Conservation (phyloP, 768 basidiomycete species). For the Russula dissimulans region DNA sequence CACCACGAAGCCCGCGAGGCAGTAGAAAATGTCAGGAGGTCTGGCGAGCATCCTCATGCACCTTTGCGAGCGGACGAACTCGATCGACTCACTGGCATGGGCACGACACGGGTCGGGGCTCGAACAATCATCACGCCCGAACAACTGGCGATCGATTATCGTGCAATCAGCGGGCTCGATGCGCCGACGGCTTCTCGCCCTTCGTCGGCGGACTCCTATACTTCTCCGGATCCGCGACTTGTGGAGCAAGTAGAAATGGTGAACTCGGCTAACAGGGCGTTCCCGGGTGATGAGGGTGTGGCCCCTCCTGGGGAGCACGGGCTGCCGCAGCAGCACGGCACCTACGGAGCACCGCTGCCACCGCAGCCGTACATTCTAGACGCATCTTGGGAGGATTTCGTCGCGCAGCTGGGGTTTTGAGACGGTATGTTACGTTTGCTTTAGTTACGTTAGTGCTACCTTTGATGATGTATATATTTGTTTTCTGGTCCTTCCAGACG, state of each 20-base stretch:
- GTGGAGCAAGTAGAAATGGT: constrained; percentile 17
- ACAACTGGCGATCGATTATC: constrained; percentile 11
- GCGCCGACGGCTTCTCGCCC: constrained; percentile 22
- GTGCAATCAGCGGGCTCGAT: constrained; percentile 9
- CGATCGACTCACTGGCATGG: constrained; percentile 28
- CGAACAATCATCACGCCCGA: not conserved
- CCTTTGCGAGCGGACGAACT: constrained; percentile 22
- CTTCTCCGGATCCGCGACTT: constrained; percentile 19
- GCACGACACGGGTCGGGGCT: constrained; percentile 1
- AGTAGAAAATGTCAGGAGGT: constrained; percentile 19
- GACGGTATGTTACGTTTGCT: not conserved
- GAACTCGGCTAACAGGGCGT: constrained; percentile 7
- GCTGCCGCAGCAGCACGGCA: not conserved
- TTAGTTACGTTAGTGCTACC: not conserved
- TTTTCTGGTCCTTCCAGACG: too few relatives aligned
- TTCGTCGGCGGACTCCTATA: constrained; percentile 26
- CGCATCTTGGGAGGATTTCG: constrained; percentile 57
- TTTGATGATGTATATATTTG: not conserved
- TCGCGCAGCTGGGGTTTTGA: constrained; percentile 55
- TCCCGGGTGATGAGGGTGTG: constrained; percentile 12
- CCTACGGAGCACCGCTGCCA: not conserved
- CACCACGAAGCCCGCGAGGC: constrained; percentile 27
- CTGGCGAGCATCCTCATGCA: constrained; percentile 4
- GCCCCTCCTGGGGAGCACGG: not conserved
- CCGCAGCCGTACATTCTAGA: constrained; percentile 36